A percentile compares a stretch with the other conserved stretches of the same genome.
phyloP scores from a whole-genome alignment of 768 basidiomycete species.

The Termitomyces bulborhizus region DNA sequence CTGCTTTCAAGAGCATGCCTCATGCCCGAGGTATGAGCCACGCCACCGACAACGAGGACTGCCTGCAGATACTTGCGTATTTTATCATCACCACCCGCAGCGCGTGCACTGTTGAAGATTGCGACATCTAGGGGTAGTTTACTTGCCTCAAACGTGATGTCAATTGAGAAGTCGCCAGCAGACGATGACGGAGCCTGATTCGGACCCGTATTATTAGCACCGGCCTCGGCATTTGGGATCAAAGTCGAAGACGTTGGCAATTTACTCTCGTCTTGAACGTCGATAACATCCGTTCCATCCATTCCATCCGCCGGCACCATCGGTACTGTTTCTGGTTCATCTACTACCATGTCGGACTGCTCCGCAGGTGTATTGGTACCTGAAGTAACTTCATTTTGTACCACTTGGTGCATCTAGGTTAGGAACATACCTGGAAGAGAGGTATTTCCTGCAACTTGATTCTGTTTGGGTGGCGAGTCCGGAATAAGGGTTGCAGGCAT shows the following conservation, averaged over 20 bases:
- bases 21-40: constrained; percentile 75
- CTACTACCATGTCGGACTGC: constrained; percentile 28
- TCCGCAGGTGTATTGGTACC: constrained; percentile 16
- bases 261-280: constrained; percentile 42
- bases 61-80: constrained; percentile 85
- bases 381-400: neutral
- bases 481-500: constrained; percentile 30
- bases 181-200: constrained; percentile 20
- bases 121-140: constrained; percentile 91
- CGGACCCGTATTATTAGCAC: constrained; percentile 7
- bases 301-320: constrained; percentile 24
- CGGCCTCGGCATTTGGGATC: constrained; percentile 5
- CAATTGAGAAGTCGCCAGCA: constrained; percentile 52
- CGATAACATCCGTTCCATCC: constrained; percentile 41
- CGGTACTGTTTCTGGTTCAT: constrained; percentile 25
- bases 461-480: constrained; percentile 18
- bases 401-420: neutral
- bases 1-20: constrained; percentile 84
- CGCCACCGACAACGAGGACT: constrained; percentile 84
- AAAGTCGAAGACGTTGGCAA: constrained; percentile 20
- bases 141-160: constrained; percentile 79
- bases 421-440: constrained; percentile 13
- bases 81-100: constrained; percentile 83
- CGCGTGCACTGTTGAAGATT: constrained; percentile 87
- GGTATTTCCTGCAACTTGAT: neutral